These are phyloP conservation scores for Knoxia roxburghii DNA, from an alignment of 257 asterid species.

Conservation along the genomic window DNA sequence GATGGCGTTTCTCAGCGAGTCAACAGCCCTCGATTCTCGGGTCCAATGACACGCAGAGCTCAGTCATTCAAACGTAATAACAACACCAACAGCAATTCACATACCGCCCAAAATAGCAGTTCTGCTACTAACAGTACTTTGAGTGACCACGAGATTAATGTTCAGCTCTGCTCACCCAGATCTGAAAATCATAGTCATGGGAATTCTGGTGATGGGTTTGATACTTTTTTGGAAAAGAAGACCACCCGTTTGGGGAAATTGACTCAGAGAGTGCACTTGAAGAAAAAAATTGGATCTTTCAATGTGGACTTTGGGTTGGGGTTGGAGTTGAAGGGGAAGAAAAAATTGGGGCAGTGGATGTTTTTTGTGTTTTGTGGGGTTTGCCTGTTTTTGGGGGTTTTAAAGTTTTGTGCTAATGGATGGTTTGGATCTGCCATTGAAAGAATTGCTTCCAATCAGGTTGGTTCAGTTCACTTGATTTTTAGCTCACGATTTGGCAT, in stretches of 20 bases:
- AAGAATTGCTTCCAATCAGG: slow-evolving; percentile 59
- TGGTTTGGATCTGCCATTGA: slow-evolving; percentile 97
- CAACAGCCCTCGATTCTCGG: slow-evolving; percentile 89
- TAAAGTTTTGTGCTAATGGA: slow-evolving; percentile 84
- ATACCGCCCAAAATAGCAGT: slow-evolving; percentile 14
- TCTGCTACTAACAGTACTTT: neutral
- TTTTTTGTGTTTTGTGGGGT: slow-evolving; percentile 71
- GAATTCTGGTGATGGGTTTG: slow-evolving; percentile 44
- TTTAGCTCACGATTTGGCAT: neutral
- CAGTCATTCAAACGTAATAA: slow-evolving; percentile 67
- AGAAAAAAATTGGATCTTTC: slow-evolving; percentile 62
- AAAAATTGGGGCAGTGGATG: slow-evolving; percentile 74
- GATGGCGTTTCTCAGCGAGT: slow-evolving; percentile 79
- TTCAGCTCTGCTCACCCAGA: slow-evolving; percentile 79
- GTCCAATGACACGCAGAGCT: slow-evolving; percentile 83
- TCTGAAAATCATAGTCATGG: slow-evolving; percentile 45
- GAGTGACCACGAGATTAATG: slow-evolving; percentile 66
- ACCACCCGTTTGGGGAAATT: slow-evolving; percentile 56
- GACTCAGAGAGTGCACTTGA: slow-evolving; percentile 67
- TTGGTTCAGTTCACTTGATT: slow-evolving; percentile 19
- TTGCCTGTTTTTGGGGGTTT: slow-evolving; percentile 70
- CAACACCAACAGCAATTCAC: slow-evolving; percentile 19
- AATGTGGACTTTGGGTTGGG: slow-evolving; percentile 69
- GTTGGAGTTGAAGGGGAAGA: slow-evolving; percentile 65
- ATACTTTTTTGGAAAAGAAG: slow-evolving; percentile 37